Base-by-base conservation (phyloP, 2,329 filamentous ascomycete species). In the Nemania sp. region DNA sequence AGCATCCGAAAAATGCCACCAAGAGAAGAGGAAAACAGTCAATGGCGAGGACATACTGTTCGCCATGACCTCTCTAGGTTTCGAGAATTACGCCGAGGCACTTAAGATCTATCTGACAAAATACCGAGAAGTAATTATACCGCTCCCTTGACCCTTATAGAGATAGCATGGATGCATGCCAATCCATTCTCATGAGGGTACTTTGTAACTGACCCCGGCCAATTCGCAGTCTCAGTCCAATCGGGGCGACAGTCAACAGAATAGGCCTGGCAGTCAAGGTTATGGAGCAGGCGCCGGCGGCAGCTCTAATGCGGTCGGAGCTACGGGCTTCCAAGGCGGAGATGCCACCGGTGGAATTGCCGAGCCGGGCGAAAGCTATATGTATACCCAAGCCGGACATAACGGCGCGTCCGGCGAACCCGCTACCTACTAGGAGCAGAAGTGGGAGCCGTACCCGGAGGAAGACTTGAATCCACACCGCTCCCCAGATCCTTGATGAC, bases 1-100 rank as follows among this genome's bases (percentile, higher is more conserved):
- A 97, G 94, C 94, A 23, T 97, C 94, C 60, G 94, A 99, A 75
- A 99, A 99, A 75, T 99, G 94, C 70, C 94, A 99, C 72, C 94
- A 97, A 73, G 94, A 99, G 75, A 99, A 99, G 80, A 86, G 94
- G 67, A 99, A 99, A 80, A 99, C 94, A 0, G 94, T 99, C 63
- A 99, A 99, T 69, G 94, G 94, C 64, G 94, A 99, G 74, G 94
- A 99, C 68, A 99, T 99, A 56, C 79, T 99, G 40, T 99, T 97
- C 70, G 94, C 94, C 57, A 99, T 99, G 94, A 97, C 93, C 6
- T 99, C 94, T 22, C 82, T 99, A 30, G 94, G 94, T 1, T 99
- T 99, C 73, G 94, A 99, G 75, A 99, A 99, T 76, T 99, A 99
- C 71, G 89, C 93, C 22, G 94, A 99, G 73, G 94, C 94, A 1